Base-by-base conservation (phyloP, 2,329 filamentous ascomycete species). In the Phoma sp. region DNA sequence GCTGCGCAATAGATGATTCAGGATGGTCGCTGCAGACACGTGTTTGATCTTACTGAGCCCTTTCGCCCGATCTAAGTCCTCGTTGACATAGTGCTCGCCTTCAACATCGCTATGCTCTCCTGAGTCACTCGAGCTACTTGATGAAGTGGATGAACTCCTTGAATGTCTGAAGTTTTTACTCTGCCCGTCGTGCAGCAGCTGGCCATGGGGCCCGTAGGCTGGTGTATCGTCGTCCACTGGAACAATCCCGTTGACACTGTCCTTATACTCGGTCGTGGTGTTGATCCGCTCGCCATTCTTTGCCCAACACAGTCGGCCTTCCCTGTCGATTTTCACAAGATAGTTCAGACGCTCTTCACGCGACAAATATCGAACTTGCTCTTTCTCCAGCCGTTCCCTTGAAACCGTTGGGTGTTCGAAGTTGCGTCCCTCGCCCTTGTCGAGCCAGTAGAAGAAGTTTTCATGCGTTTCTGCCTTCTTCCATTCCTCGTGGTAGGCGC, bases 381-480 rank as follows among this genome's bases (percentile, higher is more conserved):
- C 90, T 23, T 84, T 82, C 46, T 95, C 90, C 6, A 96, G 78
- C 11, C 86, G 80, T 55, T 90, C 87, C 32, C 93, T 82, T 1
- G 91, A 87, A 59, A 91, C 91, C 0, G 84, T 82, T 3, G 86
- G 82, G 10, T 93, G 78, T 59, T 93, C 88, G 38, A 95, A 70
- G 35, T 83, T 73, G 62, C 80, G 86, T 0, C 93, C 93, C 43
- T 88, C 87, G 4, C 93, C 93, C 54, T 89, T 81, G 70, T 97
- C 93, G 1, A 96, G 80, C 92, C 93, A 96, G 76, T 92, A 93
- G 73, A 96, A 96, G 81, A 93, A 97, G 69, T 95, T 96, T 71
- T 96, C 89, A 4, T 86, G 84, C 0, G 91, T 93, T 25, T 89
- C 80, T 1, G 85, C 80, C 56, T 83, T 85, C 72, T 91, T 91